Conservation (phyloP, 495 filamentous ascomycete genomes). For the Aspergillus sclerotiicarbonarius region DNA sequence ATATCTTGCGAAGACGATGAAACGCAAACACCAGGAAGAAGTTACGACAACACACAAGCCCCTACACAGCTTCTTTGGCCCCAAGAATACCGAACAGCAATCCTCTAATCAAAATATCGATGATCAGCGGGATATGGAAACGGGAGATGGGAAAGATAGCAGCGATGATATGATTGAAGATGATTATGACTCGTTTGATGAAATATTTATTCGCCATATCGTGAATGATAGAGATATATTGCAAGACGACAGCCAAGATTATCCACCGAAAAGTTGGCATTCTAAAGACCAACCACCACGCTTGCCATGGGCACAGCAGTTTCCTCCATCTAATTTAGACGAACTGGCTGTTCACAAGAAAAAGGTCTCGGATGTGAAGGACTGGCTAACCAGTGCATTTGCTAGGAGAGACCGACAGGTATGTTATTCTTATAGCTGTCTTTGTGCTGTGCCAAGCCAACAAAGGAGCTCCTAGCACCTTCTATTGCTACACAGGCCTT, state of each 20-base stretch:
- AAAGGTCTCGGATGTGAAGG: conserved; percentile 82
- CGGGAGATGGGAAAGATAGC: neutral
- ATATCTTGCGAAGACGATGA: neutral
- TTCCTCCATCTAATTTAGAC: conserved; percentile 65
- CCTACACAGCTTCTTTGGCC: conserved; percentile 27
- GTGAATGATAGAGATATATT: conserved; percentile 3
- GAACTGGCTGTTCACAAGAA: conserved; percentile 90
- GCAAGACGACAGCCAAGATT: conserved; percentile 1
- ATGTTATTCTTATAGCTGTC: conserved; percentile 10
- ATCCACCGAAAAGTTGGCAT: neutral
- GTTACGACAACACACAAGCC: conserved; percentile 20
- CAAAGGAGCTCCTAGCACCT: neutral
- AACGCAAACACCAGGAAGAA: neutral
- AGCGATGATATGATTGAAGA: conserved; percentile 51
- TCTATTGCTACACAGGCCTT: neutral
- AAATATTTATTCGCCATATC: conserved; percentile 34
- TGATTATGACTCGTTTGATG: conserved; percentile 50
- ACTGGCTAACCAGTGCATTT: conserved; percentile 76
- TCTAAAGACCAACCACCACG: conserved; percentile 11
- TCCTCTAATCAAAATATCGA: neutral
- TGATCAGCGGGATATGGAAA: neutral
- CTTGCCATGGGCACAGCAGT: conserved; percentile 83
- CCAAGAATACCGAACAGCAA: conserved; percentile 21
- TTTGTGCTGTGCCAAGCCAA: neutral
- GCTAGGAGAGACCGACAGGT: conserved; percentile 50